Evolutionary conservation across 164 flowering plant species (phyloP).

Genomic region (Vitis amurensis): DNA sequence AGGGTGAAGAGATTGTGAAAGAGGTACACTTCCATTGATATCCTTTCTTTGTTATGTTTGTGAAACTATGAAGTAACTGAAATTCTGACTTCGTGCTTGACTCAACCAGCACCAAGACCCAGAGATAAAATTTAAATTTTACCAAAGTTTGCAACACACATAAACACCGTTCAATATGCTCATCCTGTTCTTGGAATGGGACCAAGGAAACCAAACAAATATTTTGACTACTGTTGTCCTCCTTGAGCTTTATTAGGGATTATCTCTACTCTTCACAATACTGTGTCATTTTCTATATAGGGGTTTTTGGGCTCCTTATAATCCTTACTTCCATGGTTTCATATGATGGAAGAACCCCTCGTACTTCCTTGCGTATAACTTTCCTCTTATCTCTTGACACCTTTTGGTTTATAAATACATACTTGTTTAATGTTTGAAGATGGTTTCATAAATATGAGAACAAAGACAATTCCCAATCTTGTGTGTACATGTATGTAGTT

Average conservation of each 20-base stretch:
- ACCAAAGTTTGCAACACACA: neutral
- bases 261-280: too few species aligned
- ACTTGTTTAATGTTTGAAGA: neutral
- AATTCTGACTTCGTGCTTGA: neutral
- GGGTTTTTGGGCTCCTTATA: too few species aligned
- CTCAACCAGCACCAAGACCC: neutral
- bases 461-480: neutral
- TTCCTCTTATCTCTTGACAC: neutral
- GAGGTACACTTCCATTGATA: slow-evolving; percentile 35
- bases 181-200: neutral
- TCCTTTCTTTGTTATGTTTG: neutral
- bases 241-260: too few species aligned
- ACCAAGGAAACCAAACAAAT: too few species aligned
- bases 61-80: neutral
- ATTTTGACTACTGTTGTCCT: too few species aligned
- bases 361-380: too few species aligned
- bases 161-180: neutral
- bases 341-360: too few species aligned
- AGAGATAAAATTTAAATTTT: too few species aligned
- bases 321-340: too few species aligned
- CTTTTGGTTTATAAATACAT: neutral
- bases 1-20: slow-evolving; percentile 49
- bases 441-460: neutral
- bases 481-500: slow-evolving; percentile 27
- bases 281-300: too few species aligned